Percentiles rank a stretch among this genome's conserved stretches.
Evolutionary conservation across 345 rosid species (phyloP).

Genomic region (Sisymbrium irio): DNA sequence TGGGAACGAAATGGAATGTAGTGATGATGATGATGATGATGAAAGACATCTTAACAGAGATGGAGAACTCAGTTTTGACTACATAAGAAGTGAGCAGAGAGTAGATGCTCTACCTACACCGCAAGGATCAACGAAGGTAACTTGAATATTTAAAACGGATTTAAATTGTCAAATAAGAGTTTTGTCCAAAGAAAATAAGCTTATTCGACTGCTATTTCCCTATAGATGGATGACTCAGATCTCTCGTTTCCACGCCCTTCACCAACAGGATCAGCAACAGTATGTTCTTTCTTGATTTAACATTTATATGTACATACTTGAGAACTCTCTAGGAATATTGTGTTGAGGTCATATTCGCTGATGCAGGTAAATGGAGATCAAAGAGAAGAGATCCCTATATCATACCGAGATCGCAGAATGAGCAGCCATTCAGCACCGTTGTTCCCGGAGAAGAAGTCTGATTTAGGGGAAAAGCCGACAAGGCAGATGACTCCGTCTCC

Average conservation of each 20-base stretch:
- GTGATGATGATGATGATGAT: conserved; percentile 48
- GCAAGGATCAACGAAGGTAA: conserved; percentile 69
- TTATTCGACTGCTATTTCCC: background rate
- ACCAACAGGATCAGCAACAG: conserved; percentile 55
- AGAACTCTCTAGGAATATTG: background rate
- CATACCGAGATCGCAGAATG: conserved; percentile 36
- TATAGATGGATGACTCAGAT: conserved; percentile 59
- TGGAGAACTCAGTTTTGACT: conserved; percentile 88
- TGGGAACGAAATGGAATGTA: conserved; percentile 59
- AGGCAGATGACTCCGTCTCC: conserved; percentile 50
- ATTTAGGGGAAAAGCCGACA: conserved; percentile 45
- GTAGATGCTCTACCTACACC: conserved; percentile 46
- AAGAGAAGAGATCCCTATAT: conserved; percentile 11
- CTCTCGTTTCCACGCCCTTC: conserved; percentile 53
- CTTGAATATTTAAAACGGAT: background rate
- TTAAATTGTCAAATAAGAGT: background rate
- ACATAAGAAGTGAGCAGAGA: conserved; percentile 53
- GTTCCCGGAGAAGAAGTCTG: conserved; percentile 61
- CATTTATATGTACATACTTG: background rate
- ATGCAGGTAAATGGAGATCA: conserved; percentile 23
- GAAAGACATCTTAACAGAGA: conserved; percentile 44
- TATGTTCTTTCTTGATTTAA: conserved; percentile 28
- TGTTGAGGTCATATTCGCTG: background rate
- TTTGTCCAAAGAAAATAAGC: background rate
- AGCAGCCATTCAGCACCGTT: conserved; percentile 88